A percentile compares a stretch with the other conserved stretches of the same genome.
phyloP scores from a whole-genome alignment of 2,329 filamentous ascomycete genomes.

The Sclerotinia borealis region DNA sequence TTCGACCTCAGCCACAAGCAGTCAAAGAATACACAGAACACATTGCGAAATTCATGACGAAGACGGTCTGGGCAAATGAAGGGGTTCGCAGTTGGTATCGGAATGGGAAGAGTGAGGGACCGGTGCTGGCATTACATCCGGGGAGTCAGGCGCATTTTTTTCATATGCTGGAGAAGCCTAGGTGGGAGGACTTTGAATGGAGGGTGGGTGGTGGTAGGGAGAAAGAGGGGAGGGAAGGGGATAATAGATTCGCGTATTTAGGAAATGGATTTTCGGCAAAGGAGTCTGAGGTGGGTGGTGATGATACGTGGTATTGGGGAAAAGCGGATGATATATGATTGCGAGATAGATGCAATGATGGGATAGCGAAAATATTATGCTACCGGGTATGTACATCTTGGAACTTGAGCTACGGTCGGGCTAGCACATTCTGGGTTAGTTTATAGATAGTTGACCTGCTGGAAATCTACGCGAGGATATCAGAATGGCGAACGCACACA shows the following conservation, averaged over 20 bases:
- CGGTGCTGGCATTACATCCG: conserved; percentile 18
- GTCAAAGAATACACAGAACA: conserved; percentile 32
- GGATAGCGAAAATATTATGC: too few species aligned
- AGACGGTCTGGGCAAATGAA: conserved; percentile 17
- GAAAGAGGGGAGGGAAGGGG: not conserved
- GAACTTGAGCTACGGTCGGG: too few species aligned
- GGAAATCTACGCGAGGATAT: too few species aligned
- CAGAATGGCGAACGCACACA: too few species aligned
- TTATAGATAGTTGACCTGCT: too few species aligned
- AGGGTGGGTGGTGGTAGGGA: not conserved
- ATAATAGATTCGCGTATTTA: conserved; percentile 16
- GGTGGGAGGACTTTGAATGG: conserved; percentile 17
- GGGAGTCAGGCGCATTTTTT: conserved; percentile 18
- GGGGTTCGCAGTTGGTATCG: conserved; percentile 26
- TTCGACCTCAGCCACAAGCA: conserved; percentile 36
- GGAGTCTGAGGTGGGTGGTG: conserved; percentile 1
- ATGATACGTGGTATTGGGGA: conserved; percentile 13
- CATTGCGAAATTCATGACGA: conserved; percentile 28
- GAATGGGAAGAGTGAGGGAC: conserved; percentile 14
- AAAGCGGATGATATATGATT: not conserved
- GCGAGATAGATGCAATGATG: not conserved
- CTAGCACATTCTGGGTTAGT: too few species aligned
- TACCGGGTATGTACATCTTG: too few species aligned
- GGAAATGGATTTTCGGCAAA: conserved; percentile 16
- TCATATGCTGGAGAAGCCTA: conserved; percentile 8